Conservation (phyloP, 257 asterid species). For the Coffea eugenioides region DNA sequence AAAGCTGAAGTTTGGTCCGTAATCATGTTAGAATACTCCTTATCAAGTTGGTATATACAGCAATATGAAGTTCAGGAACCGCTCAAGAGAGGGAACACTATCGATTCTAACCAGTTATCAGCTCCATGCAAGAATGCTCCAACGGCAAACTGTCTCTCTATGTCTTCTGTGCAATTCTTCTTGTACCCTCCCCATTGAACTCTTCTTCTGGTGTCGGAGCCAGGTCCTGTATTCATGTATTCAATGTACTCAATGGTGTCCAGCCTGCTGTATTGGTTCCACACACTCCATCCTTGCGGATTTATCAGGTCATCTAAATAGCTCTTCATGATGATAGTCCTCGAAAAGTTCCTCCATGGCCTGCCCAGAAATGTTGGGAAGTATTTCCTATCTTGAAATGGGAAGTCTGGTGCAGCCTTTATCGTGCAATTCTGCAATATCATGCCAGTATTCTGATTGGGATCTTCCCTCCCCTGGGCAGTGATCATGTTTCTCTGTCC, state of each 20-base stretch:
- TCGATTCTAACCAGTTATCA: conserved; percentile 25
- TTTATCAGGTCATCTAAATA: conserved; percentile 58
- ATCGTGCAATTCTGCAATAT: conserved; percentile 54
- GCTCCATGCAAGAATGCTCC: conserved; percentile 55
- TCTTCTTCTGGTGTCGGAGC: conserved; percentile 45
- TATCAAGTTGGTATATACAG: background rate
- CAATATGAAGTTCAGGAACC: background rate
- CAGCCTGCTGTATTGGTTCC: conserved; percentile 45
- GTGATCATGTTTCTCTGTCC: conserved; percentile 76
- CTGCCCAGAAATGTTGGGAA: conserved; percentile 58
- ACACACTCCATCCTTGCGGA: conserved; percentile 60
- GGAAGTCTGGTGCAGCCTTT: conserved; percentile 45
- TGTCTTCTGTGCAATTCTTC: conserved; percentile 43
- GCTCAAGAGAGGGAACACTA: conserved; percentile 24
- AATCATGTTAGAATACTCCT: too few relatives aligned
- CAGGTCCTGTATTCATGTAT: conserved; percentile 63
- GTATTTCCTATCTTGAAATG: conserved; percentile 25
- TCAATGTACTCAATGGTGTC: conserved; percentile 63
- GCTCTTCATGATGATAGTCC: conserved; percentile 50
- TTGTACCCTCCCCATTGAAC: conserved; percentile 54
- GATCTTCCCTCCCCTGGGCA: conserved; percentile 72
- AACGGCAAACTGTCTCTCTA: conserved; percentile 42
- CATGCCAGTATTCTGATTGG: conserved; percentile 66
- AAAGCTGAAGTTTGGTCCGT: too few relatives aligned
- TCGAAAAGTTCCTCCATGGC: conserved; percentile 77